Conservation (phyloP, 1,284 basidiomycete genomes). For the Tremellales sp. region DNA sequence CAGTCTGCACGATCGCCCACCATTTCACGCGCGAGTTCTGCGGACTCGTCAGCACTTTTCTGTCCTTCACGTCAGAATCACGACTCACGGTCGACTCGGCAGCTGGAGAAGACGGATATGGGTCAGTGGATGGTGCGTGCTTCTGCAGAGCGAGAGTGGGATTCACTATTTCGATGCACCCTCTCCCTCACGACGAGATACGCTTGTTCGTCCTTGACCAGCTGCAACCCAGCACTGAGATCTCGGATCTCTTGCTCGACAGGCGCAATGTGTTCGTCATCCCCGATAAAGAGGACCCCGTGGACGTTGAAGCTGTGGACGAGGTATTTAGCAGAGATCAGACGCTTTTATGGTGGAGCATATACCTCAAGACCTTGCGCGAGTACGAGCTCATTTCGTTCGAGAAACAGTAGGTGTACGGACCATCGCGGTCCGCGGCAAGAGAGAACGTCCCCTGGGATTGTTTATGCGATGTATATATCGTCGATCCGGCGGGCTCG, state of each 20-base stretch:
- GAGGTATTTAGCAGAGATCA: background rate
- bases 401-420: constrained; percentile 95
- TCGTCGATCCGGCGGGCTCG: constrained; percentile 64
- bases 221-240: constrained; percentile 75
- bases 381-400: constrained; percentile 95
- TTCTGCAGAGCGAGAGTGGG: background rate
- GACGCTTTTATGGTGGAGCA: constrained; percentile 2
- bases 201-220: constrained; percentile 98
- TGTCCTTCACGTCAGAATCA: background rate
- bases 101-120: constrained; percentile 48
- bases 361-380: constrained; percentile 85
- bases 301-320: constrained; percentile 92
- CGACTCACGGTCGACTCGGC: constrained; percentile 69
- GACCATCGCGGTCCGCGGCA: constrained; percentile 78
- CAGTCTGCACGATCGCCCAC: constrained; percentile 92
- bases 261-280: constrained; percentile 65
- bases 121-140: background rate
- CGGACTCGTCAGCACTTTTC: background rate
- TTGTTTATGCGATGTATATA: constrained; percentile 77
- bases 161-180: constrained; percentile 75
- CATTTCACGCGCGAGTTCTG: constrained; percentile 92
- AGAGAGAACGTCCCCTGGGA: constrained; percentile 86
- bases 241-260: constrained; percentile 93
- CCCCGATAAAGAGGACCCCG: constrained; percentile 70
- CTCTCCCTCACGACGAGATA: constrained; percentile 94